These are phyloP conservation scores for Nidularia pulvinata DNA, from an alignment of 768 basidiomycete species.

Conservation along the genomic window DNA sequence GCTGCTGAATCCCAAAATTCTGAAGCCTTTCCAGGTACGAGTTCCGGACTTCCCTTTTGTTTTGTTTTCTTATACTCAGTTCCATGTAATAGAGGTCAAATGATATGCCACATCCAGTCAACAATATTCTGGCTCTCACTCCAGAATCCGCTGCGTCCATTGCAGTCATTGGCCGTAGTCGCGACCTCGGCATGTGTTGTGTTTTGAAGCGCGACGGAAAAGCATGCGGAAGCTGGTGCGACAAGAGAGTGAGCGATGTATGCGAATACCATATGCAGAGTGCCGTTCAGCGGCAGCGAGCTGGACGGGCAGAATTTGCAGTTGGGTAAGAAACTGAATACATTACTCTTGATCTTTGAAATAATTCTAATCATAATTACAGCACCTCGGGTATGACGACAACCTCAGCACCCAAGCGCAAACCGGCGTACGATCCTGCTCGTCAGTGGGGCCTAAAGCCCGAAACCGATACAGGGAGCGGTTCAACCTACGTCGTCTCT, in stretches of 20 bases:
- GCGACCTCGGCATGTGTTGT: slow-evolving; percentile 85
- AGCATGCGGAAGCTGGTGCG: slow-evolving; percentile 86
- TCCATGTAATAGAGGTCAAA: slow-evolving; percentile 32
- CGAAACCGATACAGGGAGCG: slow-evolving; percentile 17
- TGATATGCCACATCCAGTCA: slow-evolving; percentile 71
- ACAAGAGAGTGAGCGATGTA: slow-evolving; percentile 84
- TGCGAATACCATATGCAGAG: slow-evolving; percentile 93
- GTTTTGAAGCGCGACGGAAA: slow-evolving; percentile 81
- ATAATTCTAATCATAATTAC: neutral
- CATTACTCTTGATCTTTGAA: neutral
- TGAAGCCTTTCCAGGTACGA: slow-evolving; percentile 84
- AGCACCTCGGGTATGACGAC: slow-evolving; percentile 79
- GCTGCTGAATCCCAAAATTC: slow-evolving; percentile 82
- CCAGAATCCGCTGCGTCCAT: slow-evolving; percentile 83
- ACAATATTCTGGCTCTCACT: slow-evolving; percentile 85
- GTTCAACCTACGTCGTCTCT: slow-evolving; percentile 77
- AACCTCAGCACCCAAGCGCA: slow-evolving; percentile 47
- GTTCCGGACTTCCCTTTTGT: neutral
- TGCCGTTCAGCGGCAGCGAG: slow-evolving; percentile 74
- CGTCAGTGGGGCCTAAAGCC: slow-evolving; percentile 81
- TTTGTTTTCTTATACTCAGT: slow-evolving; percentile 1
- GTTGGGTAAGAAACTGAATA: slow-evolving; percentile 55
- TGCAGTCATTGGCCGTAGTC: slow-evolving; percentile 81
- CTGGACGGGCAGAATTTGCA: slow-evolving; percentile 85
- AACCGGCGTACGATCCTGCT: slow-evolving; percentile 61